Conservation (phyloP, 208 protist genomes). For the Crithidia thermophila region DNA sequence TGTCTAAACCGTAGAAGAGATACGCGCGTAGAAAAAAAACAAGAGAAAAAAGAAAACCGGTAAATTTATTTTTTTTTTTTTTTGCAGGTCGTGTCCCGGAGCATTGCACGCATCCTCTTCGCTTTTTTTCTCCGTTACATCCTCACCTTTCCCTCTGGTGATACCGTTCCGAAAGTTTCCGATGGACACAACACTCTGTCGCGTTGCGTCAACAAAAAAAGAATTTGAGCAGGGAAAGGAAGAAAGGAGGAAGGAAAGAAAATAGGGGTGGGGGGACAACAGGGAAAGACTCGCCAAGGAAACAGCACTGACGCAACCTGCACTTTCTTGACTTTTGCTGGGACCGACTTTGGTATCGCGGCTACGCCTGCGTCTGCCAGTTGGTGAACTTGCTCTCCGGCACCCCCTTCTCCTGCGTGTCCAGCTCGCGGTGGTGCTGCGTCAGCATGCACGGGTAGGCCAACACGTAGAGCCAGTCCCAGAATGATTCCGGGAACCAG, state of each 20-base stretch:
- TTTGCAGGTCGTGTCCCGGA: too few species aligned
- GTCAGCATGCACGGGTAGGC: constrained; percentile 65
- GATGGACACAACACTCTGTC: too few species aligned
- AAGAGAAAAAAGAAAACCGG: not conserved
- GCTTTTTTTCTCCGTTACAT: too few species aligned
- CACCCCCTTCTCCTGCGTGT: constrained; percentile 37
- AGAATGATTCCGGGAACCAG: constrained; percentile 22
- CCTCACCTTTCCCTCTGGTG: too few species aligned
- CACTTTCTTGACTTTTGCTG: too few species aligned
- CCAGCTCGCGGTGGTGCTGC: constrained; percentile 66
- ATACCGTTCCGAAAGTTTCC: too few species aligned
- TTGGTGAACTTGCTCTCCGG: not conserved
- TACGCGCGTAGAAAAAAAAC: not conserved
- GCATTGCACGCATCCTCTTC: too few species aligned
- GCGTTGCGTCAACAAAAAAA: constrained; percentile 18
- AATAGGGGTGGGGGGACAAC: not conserved
- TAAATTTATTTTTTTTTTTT: constrained; percentile 1
- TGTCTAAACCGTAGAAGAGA: not conserved
- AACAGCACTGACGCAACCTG: too few species aligned
- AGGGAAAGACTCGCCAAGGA: too few species aligned
- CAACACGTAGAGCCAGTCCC: constrained; percentile 46
- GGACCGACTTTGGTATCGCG: too few species aligned
- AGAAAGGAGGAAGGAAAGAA: constrained; percentile 1
- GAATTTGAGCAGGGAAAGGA: constrained; percentile 6
- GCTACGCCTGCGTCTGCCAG: not conserved